phyloP scores from a whole-genome alignment of 371 early-diverging fungal species.

The Entomophthora muscae region DNA sequence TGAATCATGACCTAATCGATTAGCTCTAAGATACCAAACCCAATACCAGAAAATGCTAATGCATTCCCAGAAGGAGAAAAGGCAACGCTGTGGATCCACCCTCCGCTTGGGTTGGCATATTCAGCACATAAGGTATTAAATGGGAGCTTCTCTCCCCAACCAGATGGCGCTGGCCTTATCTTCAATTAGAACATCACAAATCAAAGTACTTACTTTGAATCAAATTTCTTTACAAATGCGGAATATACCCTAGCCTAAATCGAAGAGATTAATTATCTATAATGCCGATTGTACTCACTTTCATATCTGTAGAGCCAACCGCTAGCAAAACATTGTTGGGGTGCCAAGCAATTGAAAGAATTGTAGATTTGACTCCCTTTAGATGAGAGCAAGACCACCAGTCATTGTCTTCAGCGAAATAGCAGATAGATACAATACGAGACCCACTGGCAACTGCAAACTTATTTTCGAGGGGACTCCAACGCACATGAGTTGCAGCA shows the following conservation, averaged over 20 bases:
- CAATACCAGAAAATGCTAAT: slow-evolving; percentile 59
- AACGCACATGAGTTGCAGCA: slow-evolving; percentile 86
- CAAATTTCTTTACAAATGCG: slow-evolving; percentile 86
- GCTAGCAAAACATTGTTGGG: slow-evolving; percentile 88
- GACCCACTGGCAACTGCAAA: slow-evolving; percentile 95
- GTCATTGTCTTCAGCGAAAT: slow-evolving; percentile 87
- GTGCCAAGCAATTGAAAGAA: slow-evolving; percentile 88
- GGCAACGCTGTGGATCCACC: slow-evolving; percentile 86
- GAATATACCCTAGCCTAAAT: slow-evolving; percentile 78
- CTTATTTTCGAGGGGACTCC: slow-evolving; percentile 94
- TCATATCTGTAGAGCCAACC: slow-evolving; percentile 90
- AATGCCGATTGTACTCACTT: slow-evolving; percentile 19
- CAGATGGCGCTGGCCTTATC: slow-evolving; percentile 38
- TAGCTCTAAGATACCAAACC: neutral
- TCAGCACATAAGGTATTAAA: slow-evolving; percentile 89
- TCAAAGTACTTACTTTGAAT: slow-evolving; percentile 43
- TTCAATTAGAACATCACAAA: slow-evolving; percentile 1
- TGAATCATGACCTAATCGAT: slow-evolving; percentile 57
- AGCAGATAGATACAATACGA: slow-evolving; percentile 77
- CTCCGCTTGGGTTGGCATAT: slow-evolving; percentile 54
- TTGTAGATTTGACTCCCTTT: slow-evolving; percentile 81
- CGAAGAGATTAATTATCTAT: slow-evolving; percentile 1
- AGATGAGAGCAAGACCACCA: slow-evolving; percentile 95
- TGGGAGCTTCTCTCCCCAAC: slow-evolving; percentile 89
- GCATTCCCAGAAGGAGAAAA: slow-evolving; percentile 84